These are phyloP conservation scores for Alternaria ventricosa DNA, from an alignment of 2,329 filamentous ascomycete genomes.

Conservation along the genomic window DNA sequence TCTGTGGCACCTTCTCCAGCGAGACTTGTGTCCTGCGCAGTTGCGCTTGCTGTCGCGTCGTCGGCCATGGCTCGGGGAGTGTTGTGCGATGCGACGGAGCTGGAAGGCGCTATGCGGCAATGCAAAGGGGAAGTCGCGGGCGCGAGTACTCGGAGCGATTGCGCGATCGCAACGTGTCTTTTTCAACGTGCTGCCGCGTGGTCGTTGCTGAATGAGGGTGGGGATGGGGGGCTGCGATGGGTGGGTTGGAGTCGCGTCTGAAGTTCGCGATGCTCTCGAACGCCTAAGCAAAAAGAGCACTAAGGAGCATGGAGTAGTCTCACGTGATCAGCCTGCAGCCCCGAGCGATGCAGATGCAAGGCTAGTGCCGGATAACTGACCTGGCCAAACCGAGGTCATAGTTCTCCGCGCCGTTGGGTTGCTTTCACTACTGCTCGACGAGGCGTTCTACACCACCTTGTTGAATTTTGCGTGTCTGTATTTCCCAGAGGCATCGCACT, in stretches of 20 bases:
- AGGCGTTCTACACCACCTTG: neutral
- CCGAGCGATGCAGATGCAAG: conserved; percentile 3
- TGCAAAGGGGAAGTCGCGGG: conserved; percentile 17
- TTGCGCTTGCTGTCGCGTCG: conserved; percentile 38
- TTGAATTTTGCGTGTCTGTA: neutral
- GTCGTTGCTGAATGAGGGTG: conserved; percentile 29
- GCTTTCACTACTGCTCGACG: conserved; percentile 5
- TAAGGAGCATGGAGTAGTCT: conserved; percentile 17
- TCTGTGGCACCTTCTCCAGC: conserved; percentile 32
- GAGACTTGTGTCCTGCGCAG: conserved; percentile 35
- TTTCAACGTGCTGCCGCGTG: conserved; percentile 13
- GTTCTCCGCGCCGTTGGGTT: conserved; percentile 10
- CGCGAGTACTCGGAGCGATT: conserved; percentile 7
- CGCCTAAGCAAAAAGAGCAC: conserved; percentile 21
- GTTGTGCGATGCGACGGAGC: conserved; percentile 27
- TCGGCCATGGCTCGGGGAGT: conserved; percentile 42
- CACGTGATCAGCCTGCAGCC: conserved; percentile 20
- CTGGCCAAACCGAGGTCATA: conserved; percentile 40
- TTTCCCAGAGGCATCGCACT: neutral
- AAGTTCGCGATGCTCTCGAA: conserved; percentile 39
- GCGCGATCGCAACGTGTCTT: conserved; percentile 14
- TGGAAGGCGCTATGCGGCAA: conserved; percentile 22
- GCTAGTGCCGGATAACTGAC: conserved; percentile 26
- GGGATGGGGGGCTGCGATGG: conserved; percentile 38
- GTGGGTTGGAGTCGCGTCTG: conserved; percentile 36